Base-by-base conservation (phyloP, 106 monocot genomes). In the Platanthera zijinensis region DNA sequence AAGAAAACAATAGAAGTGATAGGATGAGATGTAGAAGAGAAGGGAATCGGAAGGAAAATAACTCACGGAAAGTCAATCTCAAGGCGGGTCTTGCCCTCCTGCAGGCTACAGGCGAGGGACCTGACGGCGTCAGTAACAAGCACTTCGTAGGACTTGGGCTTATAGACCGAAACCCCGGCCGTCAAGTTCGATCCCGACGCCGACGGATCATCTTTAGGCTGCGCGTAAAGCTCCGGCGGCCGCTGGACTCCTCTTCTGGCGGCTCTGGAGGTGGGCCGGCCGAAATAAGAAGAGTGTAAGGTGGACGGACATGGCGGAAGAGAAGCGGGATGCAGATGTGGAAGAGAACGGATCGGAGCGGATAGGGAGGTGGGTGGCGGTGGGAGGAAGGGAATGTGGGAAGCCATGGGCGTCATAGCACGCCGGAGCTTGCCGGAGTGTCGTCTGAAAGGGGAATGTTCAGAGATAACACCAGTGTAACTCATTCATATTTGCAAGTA, bases 51-150 rank as follows among this genome's bases (percentile, higher is more conserved):
- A 5, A 17, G 32, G 30, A 67, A 67, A 30, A 69, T 15, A 12
- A 62, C 93, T 86, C 73, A 97, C 96, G 96, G 96, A 84, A 97
- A 97, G 10, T 97, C 96, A 77, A 97, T 97, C 81, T 97, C 96
- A 67, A 97, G 96, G 10, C 93, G 87, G 59, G 86, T 93, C 83
- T 86, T 97, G 12, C 96, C 96, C 5, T 89, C 91, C 12, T 97
- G 89, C 14, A 97, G 85, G 28, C 93, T 91, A 61, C 48, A 85
- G 49, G 75, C 81, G 57, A 97, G 84, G 52, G 93, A 97, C 64
- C 76, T 77, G 10, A 91, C 84, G 11, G 96, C 96, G 32, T 97
- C 96, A 13, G 91, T 78, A 64, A 92, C 87, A 66, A 97, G 87
- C 48, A 88, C 96, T 14, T 97, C 96, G 49, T 97, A 97, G 0